Evolutionary conservation across 148 eudicot species (phyloP).

Genomic region (Limonium bicolor): DNA sequence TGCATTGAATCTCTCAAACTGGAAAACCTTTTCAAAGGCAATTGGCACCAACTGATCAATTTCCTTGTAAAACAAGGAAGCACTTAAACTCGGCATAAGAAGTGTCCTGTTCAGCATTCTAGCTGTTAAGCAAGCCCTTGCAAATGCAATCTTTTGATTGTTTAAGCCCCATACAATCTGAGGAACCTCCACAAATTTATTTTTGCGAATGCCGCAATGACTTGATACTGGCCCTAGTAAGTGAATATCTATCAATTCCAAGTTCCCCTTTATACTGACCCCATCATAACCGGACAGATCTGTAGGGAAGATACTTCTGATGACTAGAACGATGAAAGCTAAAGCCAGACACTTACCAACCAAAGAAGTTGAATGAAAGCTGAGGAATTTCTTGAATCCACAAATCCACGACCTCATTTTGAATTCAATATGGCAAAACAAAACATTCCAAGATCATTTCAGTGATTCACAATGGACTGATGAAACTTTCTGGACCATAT

Average conservation of each 20-base stretch:
- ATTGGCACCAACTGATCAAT: constrained; percentile 56
- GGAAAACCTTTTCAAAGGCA: constrained; percentile 70
- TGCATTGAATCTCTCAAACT: constrained; percentile 50
- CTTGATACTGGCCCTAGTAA: not conserved
- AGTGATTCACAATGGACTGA: too few relatives aligned
- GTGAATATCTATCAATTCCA: constrained; percentile 7
- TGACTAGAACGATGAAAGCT: constrained; percentile 23
- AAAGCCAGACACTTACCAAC: constrained; percentile 41
- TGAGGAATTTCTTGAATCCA: not conserved
- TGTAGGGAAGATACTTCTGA: constrained; percentile 32
- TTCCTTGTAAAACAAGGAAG: constrained; percentile 90
- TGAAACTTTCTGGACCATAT: too few relatives aligned
- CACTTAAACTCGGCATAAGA: constrained; percentile 87
- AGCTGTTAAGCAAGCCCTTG: constrained; percentile 84
- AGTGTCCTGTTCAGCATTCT: constrained; percentile 67
- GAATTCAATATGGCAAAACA: not conserved
- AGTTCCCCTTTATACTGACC: constrained; percentile 11
- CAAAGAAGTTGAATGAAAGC: constrained; percentile 22
- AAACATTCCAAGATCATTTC: too few relatives aligned
- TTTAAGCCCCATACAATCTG: constrained; percentile 96
- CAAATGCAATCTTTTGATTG: constrained; percentile 95
- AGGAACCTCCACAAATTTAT: constrained; percentile 77
- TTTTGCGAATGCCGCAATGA: constrained; percentile 11
- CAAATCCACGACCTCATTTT: not conserved
- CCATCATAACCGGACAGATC: constrained; percentile 13